Evolutionary conservation across 805 yeast species (phyloP), one percentile per base, ranked within the genome.

Genomic region (Candida suzukii): DNA sequence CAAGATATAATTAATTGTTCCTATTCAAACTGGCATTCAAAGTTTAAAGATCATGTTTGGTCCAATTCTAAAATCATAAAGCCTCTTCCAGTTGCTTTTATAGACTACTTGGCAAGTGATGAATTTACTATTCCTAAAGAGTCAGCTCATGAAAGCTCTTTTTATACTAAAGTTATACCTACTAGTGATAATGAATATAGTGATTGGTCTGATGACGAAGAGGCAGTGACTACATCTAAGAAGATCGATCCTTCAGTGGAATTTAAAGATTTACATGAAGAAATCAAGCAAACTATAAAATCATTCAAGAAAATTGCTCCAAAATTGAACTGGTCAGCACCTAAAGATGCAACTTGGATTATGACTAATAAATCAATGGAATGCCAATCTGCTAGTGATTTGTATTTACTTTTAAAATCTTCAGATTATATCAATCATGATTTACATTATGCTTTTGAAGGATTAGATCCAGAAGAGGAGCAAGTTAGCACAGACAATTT

Each of bases 281-380:
- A 67, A 34, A 67, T 91, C 16, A 63, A 64, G 28, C 44, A 50
- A 0, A 54, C 68, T 0, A 73, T 93, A 13, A 45, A 48, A 3
- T 66, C 69, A 34, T 64, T 73, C 37, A 83, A 83, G 0, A 64
- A 76, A 1, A 87, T 88, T 2, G 72, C 87, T 1, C 98, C 98
- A 1, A 93, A 93, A 55, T 66, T 91, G 50, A 93, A 93, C 66
- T 93, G 99, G 99, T 88, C 97, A 1, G 84, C 96, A 2, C 99
- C 99, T 1, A 82, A 80, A 55, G 99, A 93, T 63, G 86, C 98
- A 2, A 75, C 80, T 0, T 93, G 98, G 99, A 91, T 93, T 18
- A 64, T 84, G 53, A 73, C 93, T 2, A 78, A 83, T 26, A 85
- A 87, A 52, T 72, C 86, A 3, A 74, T 83, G 73, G 73, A 76